These are phyloP conservation scores for Blastobotrys peoriensis DNA, from an alignment of 805 yeast genomes.

Conservation along the genomic window DNA sequence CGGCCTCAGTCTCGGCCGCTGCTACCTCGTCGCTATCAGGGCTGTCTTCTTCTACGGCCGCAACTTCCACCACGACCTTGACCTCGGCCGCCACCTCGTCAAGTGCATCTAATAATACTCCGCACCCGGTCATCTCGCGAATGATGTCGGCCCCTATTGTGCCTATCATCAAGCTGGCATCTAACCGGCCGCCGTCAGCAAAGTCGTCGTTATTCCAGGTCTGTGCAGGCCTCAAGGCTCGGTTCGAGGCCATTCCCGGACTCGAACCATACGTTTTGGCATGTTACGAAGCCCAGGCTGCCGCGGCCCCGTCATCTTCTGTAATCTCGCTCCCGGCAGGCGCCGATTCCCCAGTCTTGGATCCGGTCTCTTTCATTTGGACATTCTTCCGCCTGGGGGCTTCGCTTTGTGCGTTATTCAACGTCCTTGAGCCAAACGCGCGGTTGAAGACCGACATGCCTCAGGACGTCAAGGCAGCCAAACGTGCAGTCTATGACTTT, in stretches of 20 bases:
- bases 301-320: slow-evolving; percentile 5
- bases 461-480: slow-evolving; percentile 78
- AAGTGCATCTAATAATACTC: background rate
- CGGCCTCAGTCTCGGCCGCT: background rate
- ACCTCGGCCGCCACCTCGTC: background rate
- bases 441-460: slow-evolving; percentile 47
- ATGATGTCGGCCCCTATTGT: slow-evolving; percentile 1
- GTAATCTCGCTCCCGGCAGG: slow-evolving; percentile 17
- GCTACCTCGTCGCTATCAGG: background rate
- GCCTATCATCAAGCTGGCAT: slow-evolving; percentile 6
- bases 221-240: slow-evolving; percentile 19
- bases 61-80: background rate
- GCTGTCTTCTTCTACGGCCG: background rate
- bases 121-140: background rate
- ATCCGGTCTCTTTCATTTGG: slow-evolving; percentile 90
- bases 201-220: slow-evolving; percentile 24
- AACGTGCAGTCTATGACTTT: slow-evolving; percentile 85
- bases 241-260: slow-evolving; percentile 22
- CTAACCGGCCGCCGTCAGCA: slow-evolving; percentile 18
- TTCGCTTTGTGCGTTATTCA: slow-evolving; percentile 81
- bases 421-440: slow-evolving; percentile 53
- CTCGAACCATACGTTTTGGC: slow-evolving; percentile 14
- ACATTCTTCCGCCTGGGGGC: slow-evolving; percentile 87
- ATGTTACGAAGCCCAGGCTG: slow-evolving; percentile 14
- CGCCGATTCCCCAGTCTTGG: slow-evolving; percentile 31